A percentile compares a stretch with the other conserved stretches of the same genome.
phyloP scores from a whole-genome alignment of 1,284 basidiomycete species.

The Pascua sp. region DNA sequence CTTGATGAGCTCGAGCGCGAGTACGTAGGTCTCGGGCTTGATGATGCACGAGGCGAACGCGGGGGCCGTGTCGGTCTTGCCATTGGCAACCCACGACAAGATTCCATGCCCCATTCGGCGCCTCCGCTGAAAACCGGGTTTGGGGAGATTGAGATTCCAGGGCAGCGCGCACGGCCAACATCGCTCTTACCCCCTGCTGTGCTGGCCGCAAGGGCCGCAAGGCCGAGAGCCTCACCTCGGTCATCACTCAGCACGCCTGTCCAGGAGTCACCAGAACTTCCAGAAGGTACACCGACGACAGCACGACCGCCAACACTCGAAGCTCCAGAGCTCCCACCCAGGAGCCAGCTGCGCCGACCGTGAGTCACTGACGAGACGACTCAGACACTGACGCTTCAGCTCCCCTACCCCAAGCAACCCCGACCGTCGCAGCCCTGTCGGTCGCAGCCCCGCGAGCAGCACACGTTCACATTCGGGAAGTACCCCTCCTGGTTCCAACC shows the following conservation, averaged over 20 bases:
- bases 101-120: constrained; percentile 11
- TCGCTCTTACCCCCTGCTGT: constrained; percentile 4
- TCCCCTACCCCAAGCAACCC: too few relatives aligned
- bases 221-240: neutral
- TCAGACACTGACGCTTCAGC: too few relatives aligned
- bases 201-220: too few relatives aligned
- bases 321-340: constrained; percentile 44
- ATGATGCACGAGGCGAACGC: neutral
- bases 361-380: constrained; percentile 18
- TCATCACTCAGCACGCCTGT: neutral
- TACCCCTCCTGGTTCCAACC: too few relatives aligned
- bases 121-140: constrained; percentile 14
- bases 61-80: constrained; percentile 4
- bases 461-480: too few relatives aligned
- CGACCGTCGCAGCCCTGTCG: too few relatives aligned
- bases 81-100: constrained; percentile 1
- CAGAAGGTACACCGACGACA: neutral
- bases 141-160: constrained; percentile 1
- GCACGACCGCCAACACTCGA: constrained; percentile 1
- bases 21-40: constrained; percentile 2
- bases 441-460: too few relatives aligned
- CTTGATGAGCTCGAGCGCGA: constrained; percentile 23
- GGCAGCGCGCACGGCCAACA: constrained; percentile 4
- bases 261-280: constrained; percentile 1
- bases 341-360: constrained; percentile 35